Base-by-base conservation (phyloP, 2,329 filamentous ascomycete genomes). In the Aspergillus phoenicis region DNA sequence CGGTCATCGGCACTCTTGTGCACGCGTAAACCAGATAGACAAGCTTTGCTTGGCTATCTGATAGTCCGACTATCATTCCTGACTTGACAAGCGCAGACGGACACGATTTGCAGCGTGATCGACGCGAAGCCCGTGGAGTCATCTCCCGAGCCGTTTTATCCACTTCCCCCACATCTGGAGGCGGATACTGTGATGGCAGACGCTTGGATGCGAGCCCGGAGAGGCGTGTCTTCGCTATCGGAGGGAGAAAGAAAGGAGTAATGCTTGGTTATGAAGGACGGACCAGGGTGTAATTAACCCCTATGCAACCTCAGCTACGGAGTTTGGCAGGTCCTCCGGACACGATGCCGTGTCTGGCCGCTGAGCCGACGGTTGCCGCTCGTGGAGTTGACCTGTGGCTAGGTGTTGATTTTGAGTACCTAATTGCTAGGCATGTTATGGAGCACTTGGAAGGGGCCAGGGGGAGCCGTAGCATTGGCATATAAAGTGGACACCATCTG, bases 281-380 rank as follows among this genome's bases (percentile, higher is more conserved):
- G 47, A 22, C 28, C 47, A 49, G 47, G 26, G 26, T 30, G 47
- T 17, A 28, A 36, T 15, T 36, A 36, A 8, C 26, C 26, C 28
- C 47, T 51, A 51, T 51, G 47, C 26, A 51, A 51, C 26, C 26
- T 30, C 24, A 51, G 26, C 24, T 28, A 15, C 47, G 47, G 47
- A 51, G 47, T 51, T n/a, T 26, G 26, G 15, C 7, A 28, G 26
- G 47, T n/a, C 11, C 47, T 51, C 47, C 47, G 39, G 53, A 10
- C 38, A 15, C 39, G 45, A 47, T 56, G 39, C 53, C 53, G 53
- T 33, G n/a, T 39, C 53, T 56, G 47, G 39, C 53, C 52, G 52
- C 52, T 28, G 52, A 8, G 52, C 52, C 53, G 53, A 56, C 53
- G 53, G 15, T 56, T 56, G 24, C 53, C 53, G 53, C 53, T 30